Conservation (phyloP, 495 filamentous ascomycete genomes). For the Trichocladium antarcticum region DNA sequence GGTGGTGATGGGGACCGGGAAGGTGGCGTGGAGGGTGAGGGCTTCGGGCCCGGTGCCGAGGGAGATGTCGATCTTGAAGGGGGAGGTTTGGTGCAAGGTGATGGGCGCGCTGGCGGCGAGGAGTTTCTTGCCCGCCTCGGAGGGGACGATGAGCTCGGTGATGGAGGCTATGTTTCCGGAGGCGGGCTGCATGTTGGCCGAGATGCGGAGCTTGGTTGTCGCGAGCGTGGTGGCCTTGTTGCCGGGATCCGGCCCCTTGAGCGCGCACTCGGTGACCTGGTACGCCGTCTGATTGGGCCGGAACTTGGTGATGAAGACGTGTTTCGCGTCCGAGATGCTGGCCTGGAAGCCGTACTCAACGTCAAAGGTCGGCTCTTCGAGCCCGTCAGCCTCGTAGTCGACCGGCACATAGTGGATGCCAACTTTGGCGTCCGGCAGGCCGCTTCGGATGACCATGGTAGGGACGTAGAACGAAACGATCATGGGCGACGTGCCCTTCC, state of each 20-base stretch:
- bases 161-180: slow-evolving; percentile 12
- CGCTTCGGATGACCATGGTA: slow-evolving; percentile 16
- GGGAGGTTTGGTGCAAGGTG: slow-evolving; percentile 21
- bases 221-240: neutral
- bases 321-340: slow-evolving; percentile 10
- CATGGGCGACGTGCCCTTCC: slow-evolving; percentile 28
- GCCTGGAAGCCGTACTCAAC: slow-evolving; percentile 17
- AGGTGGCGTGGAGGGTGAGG: slow-evolving; percentile 22
- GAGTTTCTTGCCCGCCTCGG: slow-evolving; percentile 17
- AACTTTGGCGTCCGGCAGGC: slow-evolving; percentile 14
- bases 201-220: neutral
- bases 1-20: slow-evolving; percentile 32
- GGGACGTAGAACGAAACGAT: slow-evolving; percentile 34
- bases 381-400: neutral
- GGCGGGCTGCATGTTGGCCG: slow-evolving; percentile 1
- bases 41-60: slow-evolving; percentile 11
- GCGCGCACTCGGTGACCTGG: slow-evolving; percentile 3
- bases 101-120: slow-evolving; percentile 25
- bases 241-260: neutral
- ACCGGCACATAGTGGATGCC: slow-evolving; percentile 17
- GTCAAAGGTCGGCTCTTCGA: slow-evolving; percentile 5
- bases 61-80: slow-evolving; percentile 26
- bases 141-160: slow-evolving; percentile 22
- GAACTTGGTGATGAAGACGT: slow-evolving; percentile 30
- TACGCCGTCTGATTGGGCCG: slow-evolving; percentile 16